A percentile compares a stretch with the other conserved stretches of the same genome.
Evolutionary conservation across 2,329 filamentous ascomycete species (phyloP).

Genomic region (Fusarium nematophilum): DNA sequence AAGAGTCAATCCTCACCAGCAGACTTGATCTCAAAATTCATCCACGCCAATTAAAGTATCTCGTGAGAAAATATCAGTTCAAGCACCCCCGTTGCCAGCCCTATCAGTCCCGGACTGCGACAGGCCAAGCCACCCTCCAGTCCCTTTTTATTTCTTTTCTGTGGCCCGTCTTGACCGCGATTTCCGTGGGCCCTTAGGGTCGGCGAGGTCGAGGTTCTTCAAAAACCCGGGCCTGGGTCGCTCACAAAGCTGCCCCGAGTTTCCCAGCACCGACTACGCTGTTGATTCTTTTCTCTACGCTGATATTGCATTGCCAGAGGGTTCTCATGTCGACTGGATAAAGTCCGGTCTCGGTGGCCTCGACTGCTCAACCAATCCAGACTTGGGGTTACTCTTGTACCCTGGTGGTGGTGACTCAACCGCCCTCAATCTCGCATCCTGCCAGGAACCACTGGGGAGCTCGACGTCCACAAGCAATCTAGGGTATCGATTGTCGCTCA

Average conservation of each 20-base stretch:
- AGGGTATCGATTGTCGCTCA: slow-evolving; percentile 3
- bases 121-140: slow-evolving; percentile 9
- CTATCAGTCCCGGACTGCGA: slow-evolving; percentile 12
- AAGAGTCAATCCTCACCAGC: slow-evolving; percentile 25
- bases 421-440: slow-evolving; percentile 22
- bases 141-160: slow-evolving; percentile 1
- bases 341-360: slow-evolving; percentile 4
- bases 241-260: slow-evolving; percentile 20
- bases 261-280: slow-evolving; percentile 1
- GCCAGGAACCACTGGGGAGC: slow-evolving; percentile 3
- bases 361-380: slow-evolving; percentile 12
- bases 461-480: not conserved
- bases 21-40: slow-evolving; percentile 25
- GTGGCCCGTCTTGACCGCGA: slow-evolving; percentile 27
- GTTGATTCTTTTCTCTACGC: not conserved
- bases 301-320: not conserved
- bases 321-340: slow-evolving; percentile 1
- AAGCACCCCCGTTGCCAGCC: slow-evolving; percentile 8
- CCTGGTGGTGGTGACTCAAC: slow-evolving; percentile 36
- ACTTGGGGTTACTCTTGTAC: slow-evolving; percentile 22
- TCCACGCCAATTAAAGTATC: slow-evolving; percentile 31
- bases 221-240: slow-evolving; percentile 27
- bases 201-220: slow-evolving; percentile 14
- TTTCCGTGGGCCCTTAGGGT: slow-evolving; percentile 35
- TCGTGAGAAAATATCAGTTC: slow-evolving; percentile 8